Evolutionary conservation across 1,284 basidiomycete genomes (phyloP).

Genomic region (Leccinum solheimii): DNA sequence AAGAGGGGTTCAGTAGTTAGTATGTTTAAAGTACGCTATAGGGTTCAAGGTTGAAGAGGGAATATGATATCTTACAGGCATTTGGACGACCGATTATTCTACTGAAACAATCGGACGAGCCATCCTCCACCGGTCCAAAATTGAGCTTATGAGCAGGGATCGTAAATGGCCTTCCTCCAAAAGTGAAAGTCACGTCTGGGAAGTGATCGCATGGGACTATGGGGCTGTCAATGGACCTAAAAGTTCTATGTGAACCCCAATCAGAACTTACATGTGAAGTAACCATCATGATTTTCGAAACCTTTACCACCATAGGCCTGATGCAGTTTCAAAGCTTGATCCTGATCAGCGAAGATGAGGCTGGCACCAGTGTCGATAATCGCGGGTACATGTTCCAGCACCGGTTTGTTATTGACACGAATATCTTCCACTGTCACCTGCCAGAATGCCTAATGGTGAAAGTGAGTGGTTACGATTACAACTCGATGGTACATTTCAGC

Average conservation of each 20-base stretch:
- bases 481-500: not conserved
- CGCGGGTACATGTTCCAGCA: not conserved
- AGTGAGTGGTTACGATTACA: too few relatives aligned
- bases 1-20: too few relatives aligned
- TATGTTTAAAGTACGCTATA: too few relatives aligned
- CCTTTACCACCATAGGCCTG: not conserved
- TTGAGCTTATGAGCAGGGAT: not conserved
- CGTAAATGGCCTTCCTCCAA: not conserved
- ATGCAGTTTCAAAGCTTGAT: not conserved
- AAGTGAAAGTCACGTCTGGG: not conserved
- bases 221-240: not conserved
- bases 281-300: not conserved
- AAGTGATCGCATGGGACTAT: not conserved
- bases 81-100: too few relatives aligned
- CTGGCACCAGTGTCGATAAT: not conserved
- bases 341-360: not conserved
- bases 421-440: not conserved
- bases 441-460: not conserved
- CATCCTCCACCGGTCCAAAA: not conserved
- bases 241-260: not conserved
- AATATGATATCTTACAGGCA: too few relatives aligned
- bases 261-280: too few relatives aligned
- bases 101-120: too few relatives aligned
- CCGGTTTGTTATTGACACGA: too few relatives aligned
- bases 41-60: too few relatives aligned